phyloP scores from a whole-genome alignment of 176 grass and related monocot genomes.

The Tillandsia fasciculata region DNA sequence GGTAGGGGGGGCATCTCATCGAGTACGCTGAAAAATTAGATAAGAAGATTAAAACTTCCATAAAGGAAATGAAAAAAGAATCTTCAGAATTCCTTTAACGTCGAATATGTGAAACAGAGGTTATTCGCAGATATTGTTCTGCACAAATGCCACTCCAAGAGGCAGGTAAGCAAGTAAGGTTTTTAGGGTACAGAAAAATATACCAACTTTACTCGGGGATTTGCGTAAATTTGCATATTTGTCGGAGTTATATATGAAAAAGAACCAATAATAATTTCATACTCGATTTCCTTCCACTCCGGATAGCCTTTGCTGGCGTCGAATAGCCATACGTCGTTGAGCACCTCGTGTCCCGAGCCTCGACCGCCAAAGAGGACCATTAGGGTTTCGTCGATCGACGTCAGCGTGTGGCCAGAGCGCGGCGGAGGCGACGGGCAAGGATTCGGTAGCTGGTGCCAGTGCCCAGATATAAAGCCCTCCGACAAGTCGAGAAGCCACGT shows the following conservation, averaged over 20 bases:
- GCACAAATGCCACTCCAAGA: too few species aligned
- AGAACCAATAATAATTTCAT: constrained; percentile 9
- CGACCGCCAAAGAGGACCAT: constrained; percentile 88
- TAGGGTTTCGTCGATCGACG: constrained; percentile 54
- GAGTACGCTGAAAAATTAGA: constrained; percentile 29
- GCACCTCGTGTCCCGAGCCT: constrained; percentile 71
- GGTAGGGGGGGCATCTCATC: constrained; percentile 69
- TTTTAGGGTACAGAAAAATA: too few species aligned
- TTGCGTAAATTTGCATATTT: too few species aligned
- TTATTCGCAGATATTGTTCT: too few species aligned
- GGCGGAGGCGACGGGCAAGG: constrained; percentile 43
- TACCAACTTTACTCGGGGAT: too few species aligned
- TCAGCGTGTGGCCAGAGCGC: constrained; percentile 80
- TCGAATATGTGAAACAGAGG: too few species aligned
- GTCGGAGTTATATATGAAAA: too few species aligned
- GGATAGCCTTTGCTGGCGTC: constrained; percentile 42
- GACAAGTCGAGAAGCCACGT: constrained; percentile 93
- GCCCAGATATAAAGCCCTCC: constrained; percentile 38
- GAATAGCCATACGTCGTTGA: constrained; percentile 95
- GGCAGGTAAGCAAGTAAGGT: too few species aligned
- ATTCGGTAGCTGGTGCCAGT: constrained; percentile 53
- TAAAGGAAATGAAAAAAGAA: too few species aligned
- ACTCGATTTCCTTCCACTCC: constrained; percentile 84
- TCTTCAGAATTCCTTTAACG: too few species aligned
- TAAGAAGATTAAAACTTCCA: too few species aligned